Conservation (phyloP, 305 asterid species). For the Monarda citriodora region DNA sequence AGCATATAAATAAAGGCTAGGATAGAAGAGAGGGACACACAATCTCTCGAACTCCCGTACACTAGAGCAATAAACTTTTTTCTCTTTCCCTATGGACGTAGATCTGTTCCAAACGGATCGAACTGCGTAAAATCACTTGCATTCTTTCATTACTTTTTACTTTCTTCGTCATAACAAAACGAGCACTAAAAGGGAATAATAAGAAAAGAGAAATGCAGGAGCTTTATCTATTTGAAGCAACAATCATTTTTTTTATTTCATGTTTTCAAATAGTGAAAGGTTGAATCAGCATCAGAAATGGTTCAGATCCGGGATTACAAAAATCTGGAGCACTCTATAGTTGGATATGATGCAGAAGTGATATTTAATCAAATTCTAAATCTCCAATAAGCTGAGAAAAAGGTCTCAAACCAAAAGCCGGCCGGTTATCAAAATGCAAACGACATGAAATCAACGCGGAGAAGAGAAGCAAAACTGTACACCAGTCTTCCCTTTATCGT, state of each 20-base stretch:
- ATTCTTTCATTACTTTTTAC: too few relatives aligned
- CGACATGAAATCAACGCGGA: conserved; percentile 30
- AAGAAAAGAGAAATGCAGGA: neutral
- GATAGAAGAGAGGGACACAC: too few relatives aligned
- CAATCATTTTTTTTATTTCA: neutral
- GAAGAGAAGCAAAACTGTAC: conserved; percentile 87
- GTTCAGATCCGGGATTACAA: conserved; percentile 12
- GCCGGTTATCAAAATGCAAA: neutral
- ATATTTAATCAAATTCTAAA: conserved; percentile 20
- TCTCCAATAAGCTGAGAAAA: conserved; percentile 9
- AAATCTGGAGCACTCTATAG: conserved; percentile 16
- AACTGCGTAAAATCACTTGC: too few relatives aligned
- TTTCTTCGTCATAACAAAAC: too few relatives aligned
- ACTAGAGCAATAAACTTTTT: too few relatives aligned
- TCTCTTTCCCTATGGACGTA: too few relatives aligned
- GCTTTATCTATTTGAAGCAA: conserved; percentile 10
- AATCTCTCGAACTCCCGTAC: too few relatives aligned
- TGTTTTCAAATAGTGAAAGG: conserved; percentile 1
- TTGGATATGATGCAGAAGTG: conserved; percentile 10
- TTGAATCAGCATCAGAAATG: conserved; percentile 14
- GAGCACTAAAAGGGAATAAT: too few relatives aligned
- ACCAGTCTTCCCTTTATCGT: conserved; percentile 84
- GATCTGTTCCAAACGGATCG: too few relatives aligned
- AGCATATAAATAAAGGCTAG: too few relatives aligned
- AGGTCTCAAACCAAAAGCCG: conserved; percentile 10